Percentiles rank a stretch among this genome's conserved stretches.
phyloP scores from a whole-genome alignment of 2,329 filamentous ascomycete species.

The Cladophialophora bantiana region DNA sequence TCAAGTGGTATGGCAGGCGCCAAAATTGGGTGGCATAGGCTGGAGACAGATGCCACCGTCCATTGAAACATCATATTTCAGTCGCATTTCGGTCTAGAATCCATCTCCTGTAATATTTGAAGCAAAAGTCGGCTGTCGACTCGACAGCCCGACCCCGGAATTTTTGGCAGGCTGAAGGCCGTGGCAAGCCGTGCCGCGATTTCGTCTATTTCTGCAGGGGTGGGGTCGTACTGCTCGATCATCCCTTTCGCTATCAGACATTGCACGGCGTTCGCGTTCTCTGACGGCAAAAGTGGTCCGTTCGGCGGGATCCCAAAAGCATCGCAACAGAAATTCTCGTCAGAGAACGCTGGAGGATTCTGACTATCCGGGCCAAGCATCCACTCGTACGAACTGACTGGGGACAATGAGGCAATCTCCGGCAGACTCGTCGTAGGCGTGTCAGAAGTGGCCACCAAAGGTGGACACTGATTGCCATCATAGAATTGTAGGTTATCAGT shows the following conservation, averaged over 20 bases:
- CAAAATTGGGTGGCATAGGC: conserved; percentile 19
- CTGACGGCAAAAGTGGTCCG: conserved; percentile 2
- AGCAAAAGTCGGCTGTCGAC: conserved; percentile 46
- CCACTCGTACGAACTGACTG: conserved; percentile 12
- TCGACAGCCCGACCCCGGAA: conserved; percentile 46
- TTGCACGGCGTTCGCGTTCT: conserved; percentile 45
- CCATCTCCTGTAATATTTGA: conserved; percentile 14
- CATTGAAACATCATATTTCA: neutral
- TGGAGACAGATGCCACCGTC: neutral
- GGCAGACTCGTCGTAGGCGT: neutral
- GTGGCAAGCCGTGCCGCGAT: conserved; percentile 47
- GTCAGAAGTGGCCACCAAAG: conserved; percentile 4
- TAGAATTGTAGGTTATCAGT: conserved; percentile 1
- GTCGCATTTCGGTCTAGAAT: neutral
- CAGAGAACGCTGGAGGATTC: neutral
- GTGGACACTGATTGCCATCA: neutral
- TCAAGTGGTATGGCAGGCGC: conserved; percentile 56
- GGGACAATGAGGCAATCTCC: neutral
- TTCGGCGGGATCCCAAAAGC: conserved; percentile 15
- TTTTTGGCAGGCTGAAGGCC: conserved; percentile 44
- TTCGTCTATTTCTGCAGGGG: conserved; percentile 46
- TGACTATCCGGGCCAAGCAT: conserved; percentile 5
- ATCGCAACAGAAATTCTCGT: conserved; percentile 11
- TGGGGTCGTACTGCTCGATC: conserved; percentile 49
- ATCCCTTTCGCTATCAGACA: conserved; percentile 50